Evolutionary conservation across 2,329 filamentous ascomycete genomes (phyloP), one percentile per base, ranked within the genome.

Genomic region (Pseudopithomyces maydicus): DNA sequence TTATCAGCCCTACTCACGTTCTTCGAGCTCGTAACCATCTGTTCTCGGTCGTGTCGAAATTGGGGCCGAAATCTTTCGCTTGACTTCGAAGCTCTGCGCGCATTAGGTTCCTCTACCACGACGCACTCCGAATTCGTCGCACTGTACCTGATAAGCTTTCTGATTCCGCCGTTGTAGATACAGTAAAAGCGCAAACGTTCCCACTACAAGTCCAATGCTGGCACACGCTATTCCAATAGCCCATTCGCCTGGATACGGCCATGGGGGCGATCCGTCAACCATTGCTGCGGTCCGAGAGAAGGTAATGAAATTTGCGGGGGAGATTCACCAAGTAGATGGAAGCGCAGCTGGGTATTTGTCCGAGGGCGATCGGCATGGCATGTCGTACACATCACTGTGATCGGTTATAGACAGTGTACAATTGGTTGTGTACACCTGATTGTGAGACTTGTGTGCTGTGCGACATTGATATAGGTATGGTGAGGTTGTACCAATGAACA

Each of bases 381-480:
- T 10, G 44, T 20, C 20, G 32, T 19, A 47, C 44, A 36, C 2
- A 35, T 17, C 44, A 10, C 20, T 35, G 44, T 47, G 44, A 14
- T 22, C 7, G 10, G 44, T 15, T 22, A 14, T 11, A 3, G 5
- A 14, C 17, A 10, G 29, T 6, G n/a, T n/a, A n/a, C 33, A 29
- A 29, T 46, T 46, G 44, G 44, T 29, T 33, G 44, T 46, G 44
- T 46, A 29, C n/a, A n/a, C 33, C 44, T 26, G 26, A 29, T 47
- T 17, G 29, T 47, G 17, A 17, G 29, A 47, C 44, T 35, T 11
- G 44, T 47, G 26, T 17, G 44, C 10, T 35, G 44, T 35, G 29
- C 33, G 19, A 22, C 44, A 19, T n/a, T 47, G 29, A 15, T 15
- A 20, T 7, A 3, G 44, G 44, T 35, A n/a, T 47, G 29, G 44